Base-by-base conservation (phyloP, 2,329 filamentous ascomycete genomes). In the Mycosphaerella sp. region DNA sequence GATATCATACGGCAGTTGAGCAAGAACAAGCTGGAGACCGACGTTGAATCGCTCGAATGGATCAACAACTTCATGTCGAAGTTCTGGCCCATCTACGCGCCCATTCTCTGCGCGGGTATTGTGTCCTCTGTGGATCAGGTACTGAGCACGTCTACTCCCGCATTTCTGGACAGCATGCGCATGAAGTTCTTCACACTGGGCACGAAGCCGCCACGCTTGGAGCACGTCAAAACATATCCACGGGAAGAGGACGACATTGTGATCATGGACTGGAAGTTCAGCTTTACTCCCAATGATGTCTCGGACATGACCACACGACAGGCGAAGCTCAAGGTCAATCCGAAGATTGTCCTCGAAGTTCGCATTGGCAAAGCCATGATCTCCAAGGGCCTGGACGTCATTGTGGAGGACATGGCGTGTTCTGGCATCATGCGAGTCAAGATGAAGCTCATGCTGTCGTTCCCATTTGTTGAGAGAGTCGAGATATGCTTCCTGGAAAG, bases 231-330 rank as follows among this genome's bases (percentile, higher is more conserved):
- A 76, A 95, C 93, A 0, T 96, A 98, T 63, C 91, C 91, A 52
- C 95, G 93, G 70, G 88, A 87, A 1, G 89, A 96, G 61, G 90
- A 96, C 57, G 93, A 98, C 66, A 84, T 90, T 52, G 89, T 98
- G 37, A 81, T 97, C 64, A 98, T 98, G 93, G 93, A 98, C 68
- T 98, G 93, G 93, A 95, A 95, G 65, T 98, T 98, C 71, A 97
- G 91, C 77, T 98, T 98, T 73, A 97, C 88, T 0, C 93, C 93
- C 30, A 97, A 93, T 60, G 94, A 98, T 69, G 87, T 81, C 2
- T 84, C 87, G 59, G 93, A 98, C 69, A 82, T 98, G 79, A 98
- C 93, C 1, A 77, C 85, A 2, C 82, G 86, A 54, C 93, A 98
- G 69, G 73, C 96, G 65, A 91, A 87, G 75, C 89, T 90, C 76